Evolutionary conservation across 805 yeast genomes (phyloP).

Genomic region (Metschnikowia cerradonensis): DNA sequence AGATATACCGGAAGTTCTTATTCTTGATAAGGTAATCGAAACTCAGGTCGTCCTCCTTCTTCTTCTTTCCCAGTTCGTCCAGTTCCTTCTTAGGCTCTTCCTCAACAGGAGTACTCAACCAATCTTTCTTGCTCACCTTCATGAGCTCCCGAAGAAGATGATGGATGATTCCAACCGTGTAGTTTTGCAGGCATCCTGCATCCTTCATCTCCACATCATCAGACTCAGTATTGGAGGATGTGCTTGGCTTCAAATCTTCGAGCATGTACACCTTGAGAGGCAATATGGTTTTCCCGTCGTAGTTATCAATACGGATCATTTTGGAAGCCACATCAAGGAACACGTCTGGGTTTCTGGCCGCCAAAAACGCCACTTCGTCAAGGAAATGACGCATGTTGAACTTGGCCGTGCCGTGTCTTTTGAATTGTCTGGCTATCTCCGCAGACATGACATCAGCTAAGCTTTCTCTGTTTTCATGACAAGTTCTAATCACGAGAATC

Average conservation of each 20-base stretch:
- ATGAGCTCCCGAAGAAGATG: slow-evolving; percentile 63
- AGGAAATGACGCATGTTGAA: slow-evolving; percentile 35
- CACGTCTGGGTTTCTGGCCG: slow-evolving; percentile 45
- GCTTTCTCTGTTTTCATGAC: slow-evolving; percentile 58
- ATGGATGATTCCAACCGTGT: slow-evolving; percentile 57
- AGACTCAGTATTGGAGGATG: background rate
- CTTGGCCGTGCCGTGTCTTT: slow-evolving; percentile 3
- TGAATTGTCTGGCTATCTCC: slow-evolving; percentile 43
- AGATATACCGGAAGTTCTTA: slow-evolving; percentile 57
- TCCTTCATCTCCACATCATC: slow-evolving; percentile 31
- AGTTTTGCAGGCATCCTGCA: slow-evolving; percentile 10
- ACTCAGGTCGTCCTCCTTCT: slow-evolving; percentile 10
- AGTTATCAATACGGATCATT: slow-evolving; percentile 42
- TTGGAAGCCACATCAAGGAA: slow-evolving; percentile 45
- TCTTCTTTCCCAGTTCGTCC: background rate
- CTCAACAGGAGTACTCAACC: slow-evolving; percentile 26
- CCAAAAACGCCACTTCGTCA: slow-evolving; percentile 48
- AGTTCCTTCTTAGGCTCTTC: slow-evolving; percentile 3
- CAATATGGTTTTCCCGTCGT: slow-evolving; percentile 29
- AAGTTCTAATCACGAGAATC: slow-evolving; percentile 57
- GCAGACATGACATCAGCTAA: slow-evolving; percentile 46
- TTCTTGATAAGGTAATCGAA: slow-evolving; percentile 38
- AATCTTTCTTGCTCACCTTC: slow-evolving; percentile 37
- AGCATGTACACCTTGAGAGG: slow-evolving; percentile 21
- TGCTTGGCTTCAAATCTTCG: background rate